Conservation (phyloP, 2,329 filamentous ascomycete species). For the Cordyceps javanica region DNA sequence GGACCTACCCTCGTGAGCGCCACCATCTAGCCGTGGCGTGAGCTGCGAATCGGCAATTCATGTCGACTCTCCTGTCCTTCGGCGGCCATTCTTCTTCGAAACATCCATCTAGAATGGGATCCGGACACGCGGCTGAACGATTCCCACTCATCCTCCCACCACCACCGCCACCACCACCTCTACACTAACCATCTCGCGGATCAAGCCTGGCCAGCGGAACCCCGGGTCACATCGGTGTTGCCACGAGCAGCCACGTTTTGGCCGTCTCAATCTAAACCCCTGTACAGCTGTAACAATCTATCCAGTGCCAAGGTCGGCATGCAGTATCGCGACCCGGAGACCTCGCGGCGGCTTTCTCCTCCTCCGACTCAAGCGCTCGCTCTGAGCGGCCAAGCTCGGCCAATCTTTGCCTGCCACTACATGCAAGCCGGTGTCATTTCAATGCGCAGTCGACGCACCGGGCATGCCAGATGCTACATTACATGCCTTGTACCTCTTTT, state of each 20-base stretch:
- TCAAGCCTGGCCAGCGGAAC: not conserved
- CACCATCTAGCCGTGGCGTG: not conserved
- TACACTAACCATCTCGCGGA: not conserved
- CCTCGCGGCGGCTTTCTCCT: not conserved
- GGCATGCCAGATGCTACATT: constrained; percentile 1
- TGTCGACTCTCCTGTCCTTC: not conserved
- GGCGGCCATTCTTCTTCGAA: not conserved
- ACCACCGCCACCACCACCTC: not conserved
- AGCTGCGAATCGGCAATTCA: not conserved
- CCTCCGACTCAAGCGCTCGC: not conserved
- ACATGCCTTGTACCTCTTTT: not conserved
- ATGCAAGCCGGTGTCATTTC: not conserved
- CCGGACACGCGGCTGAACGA: too few relatives aligned
- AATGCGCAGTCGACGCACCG: not conserved
- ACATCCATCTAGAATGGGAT: not conserved
- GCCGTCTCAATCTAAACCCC: not conserved
- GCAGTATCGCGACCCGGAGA: not conserved
- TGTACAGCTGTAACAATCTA: not conserved
- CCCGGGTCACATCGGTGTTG: not conserved
- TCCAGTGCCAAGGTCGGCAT: not conserved
- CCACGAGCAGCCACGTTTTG: not conserved
- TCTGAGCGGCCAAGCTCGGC: not conserved
- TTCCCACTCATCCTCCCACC: too few relatives aligned
- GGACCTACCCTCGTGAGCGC: not conserved
- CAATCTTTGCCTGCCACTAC: not conserved